Evolutionary conservation across 2,329 filamentous ascomycete species (phyloP), one percentile per base, ranked within the genome.

Genomic region (Ceratocystis harringtonii): DNA sequence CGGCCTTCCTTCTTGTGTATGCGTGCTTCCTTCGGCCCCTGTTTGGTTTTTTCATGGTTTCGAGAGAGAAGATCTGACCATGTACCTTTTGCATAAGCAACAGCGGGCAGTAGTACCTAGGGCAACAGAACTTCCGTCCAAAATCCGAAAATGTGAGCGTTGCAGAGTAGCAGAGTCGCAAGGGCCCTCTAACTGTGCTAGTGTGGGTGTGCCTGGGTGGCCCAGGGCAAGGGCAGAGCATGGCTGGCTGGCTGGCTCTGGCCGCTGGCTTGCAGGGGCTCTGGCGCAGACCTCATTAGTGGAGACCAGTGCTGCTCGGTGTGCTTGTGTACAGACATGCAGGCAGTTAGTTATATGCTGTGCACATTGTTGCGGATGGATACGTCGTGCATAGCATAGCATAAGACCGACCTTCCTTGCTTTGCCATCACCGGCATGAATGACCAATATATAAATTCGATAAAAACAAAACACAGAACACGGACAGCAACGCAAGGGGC

Each of bases 41-140:
- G 55, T 30, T 58, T 58, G 28, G 55, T 4, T 58, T 28, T 19
- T 36, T 4, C n/a, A 30, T 58, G 28, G 55, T n/a, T n/a, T 19
- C 48, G 48, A 52, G 12, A 32, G 17, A 17, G 7, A n/a, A n/a
- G 7, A n/a, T 25, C 48, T 52, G 48, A 50, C 12, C 22, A 62
- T 50, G 61, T 62, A 62, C 15, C 44, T 62, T 50, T 48, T 32
- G 19, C 61, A 48, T 45, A 10, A 36, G 50, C 19, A 62, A 25
- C 36, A 41, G 61, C 28, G 44, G 25, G 28, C 1, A 58, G 25
- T 1, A 28, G 61, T 62, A 62, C 61, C n/a, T 62, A 5, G 28
- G 43, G 43, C 61, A 48, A 62, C 61, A 44, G 61, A 41, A 45
- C 61, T 30, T 62, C 61, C 61, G 44, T 62, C 5, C 28, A 30